Percentiles rank a stretch among this genome's conserved stretches.
Conservation (phyloP, 2,329 filamentous ascomycete genomes). For the Cytospora chrysosperma region DNA sequence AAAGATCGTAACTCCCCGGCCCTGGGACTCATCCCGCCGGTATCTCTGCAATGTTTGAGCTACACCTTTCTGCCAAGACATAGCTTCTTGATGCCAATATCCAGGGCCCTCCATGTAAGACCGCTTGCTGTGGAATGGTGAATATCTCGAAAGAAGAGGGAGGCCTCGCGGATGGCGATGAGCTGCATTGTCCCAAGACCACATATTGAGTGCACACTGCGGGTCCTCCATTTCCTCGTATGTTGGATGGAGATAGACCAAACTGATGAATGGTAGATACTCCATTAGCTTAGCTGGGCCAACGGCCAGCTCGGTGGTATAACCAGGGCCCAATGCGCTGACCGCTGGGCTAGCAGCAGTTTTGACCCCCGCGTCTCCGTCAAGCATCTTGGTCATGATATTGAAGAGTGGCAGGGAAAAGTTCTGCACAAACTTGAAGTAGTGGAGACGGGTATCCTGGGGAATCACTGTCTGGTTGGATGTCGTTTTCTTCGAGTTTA, state of each 20-base stretch:
- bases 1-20: neutral
- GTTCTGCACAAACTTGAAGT: neutral
- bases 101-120: neutral
- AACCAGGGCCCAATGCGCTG: slow-evolving; percentile 1
- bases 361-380: neutral
- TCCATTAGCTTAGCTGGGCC: neutral
- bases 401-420: neutral
- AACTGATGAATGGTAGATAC: neutral
- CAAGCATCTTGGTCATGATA: neutral
- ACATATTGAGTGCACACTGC: neutral
- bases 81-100: slow-evolving; percentile 1
- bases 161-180: neutral
- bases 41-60: neutral
- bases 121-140: neutral
- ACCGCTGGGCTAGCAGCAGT: slow-evolving; percentile 1
- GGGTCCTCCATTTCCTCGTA: neutral
- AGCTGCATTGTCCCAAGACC: neutral
- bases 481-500: no score
- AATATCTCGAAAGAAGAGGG: neutral
- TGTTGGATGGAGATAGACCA: neutral
- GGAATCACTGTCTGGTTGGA: neutral
- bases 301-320: neutral
- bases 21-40: neutral
- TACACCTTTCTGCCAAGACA: neutral
- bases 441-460: neutral